These are phyloP conservation scores for Podaxis rugospora DNA, from an alignment of 768 basidiomycete genomes.

Conservation along the genomic window DNA sequence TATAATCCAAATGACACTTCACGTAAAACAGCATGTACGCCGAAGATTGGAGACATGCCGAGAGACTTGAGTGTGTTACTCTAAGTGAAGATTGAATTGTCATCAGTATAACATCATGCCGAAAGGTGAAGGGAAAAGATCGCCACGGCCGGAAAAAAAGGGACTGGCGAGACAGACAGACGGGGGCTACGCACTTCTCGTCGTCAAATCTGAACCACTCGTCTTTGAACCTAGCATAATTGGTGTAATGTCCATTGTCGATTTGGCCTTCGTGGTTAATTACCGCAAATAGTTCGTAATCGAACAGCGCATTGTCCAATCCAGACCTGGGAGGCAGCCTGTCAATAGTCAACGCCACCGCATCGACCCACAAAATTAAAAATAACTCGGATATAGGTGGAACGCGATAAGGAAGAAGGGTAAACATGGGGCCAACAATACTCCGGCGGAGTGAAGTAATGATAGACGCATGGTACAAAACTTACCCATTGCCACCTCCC, in stretches of 20 bases:
- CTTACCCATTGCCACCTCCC: not conserved
- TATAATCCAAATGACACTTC: conserved; percentile 85
- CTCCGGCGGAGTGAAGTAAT: not conserved
- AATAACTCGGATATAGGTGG: not conserved
- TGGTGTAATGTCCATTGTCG: conserved; percentile 93
- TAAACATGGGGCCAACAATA: not conserved
- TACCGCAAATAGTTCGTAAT: conserved; percentile 90
- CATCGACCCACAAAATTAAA: not conserved
- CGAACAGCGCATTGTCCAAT: conserved; percentile 62
- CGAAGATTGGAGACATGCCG: conserved; percentile 62
- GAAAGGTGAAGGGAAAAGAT: not conserved
- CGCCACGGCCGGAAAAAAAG: not conserved
- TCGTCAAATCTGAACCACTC: conserved; percentile 48
- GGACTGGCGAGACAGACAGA: conserved; percentile 3
- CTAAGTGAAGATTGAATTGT: conserved; percentile 26
- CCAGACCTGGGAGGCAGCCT: conserved; percentile 23
- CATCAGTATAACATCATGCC: not conserved
- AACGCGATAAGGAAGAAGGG: not conserved
- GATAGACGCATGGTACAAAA: not conserved
- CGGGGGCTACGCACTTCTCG: not conserved
- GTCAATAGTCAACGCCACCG: not conserved
- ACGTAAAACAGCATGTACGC: conserved; percentile 97
- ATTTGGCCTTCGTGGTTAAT: conserved; percentile 94
- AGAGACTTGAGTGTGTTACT: conserved; percentile 68
- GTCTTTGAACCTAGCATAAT: conserved; percentile 78